Percentiles rank a stretch among this genome's conserved stretches.
These are phyloP conservation scores for Zygosaccharomyces pseudorouxii DNA, from an alignment of 805 yeast species.

Conservation along the genomic window DNA sequence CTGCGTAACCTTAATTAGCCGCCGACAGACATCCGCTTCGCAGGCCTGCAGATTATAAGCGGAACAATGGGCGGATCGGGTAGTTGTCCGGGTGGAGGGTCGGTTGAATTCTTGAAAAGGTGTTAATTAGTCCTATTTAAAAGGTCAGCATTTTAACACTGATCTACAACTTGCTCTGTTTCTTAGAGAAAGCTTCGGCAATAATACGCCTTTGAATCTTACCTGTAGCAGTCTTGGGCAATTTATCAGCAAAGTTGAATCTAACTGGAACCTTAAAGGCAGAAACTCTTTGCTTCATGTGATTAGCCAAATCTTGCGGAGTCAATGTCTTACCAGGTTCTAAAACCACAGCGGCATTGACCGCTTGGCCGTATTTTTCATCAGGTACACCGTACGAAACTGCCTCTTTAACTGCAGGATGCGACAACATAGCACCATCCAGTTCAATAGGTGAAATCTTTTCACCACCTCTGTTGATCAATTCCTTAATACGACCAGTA, in stretches of 20 bases:
- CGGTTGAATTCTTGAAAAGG: too few species aligned
- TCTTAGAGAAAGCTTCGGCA: constrained; percentile 47
- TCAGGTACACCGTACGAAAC: constrained; percentile 67
- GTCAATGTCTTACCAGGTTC: constrained; percentile 38
- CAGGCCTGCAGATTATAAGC: too few species aligned
- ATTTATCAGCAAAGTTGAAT: constrained; percentile 51
- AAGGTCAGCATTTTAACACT: neutral
- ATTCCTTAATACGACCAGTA: constrained; percentile 69
- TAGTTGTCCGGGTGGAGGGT: too few species aligned
- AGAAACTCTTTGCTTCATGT: constrained; percentile 45
- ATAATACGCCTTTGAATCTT: constrained; percentile 66
- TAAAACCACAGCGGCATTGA: constrained; percentile 64
- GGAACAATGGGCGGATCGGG: too few species aligned
- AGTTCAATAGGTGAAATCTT: constrained; percentile 70
- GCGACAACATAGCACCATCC: constrained; percentile 55
- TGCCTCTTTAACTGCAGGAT: constrained; percentile 63
- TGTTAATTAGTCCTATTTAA: too few species aligned
- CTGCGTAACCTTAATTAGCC: too few species aligned
- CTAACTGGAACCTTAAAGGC: constrained; percentile 57
- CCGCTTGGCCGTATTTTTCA: constrained; percentile 64
- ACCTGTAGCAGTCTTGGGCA: constrained; percentile 77
- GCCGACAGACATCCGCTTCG: too few species aligned
- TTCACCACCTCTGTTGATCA: constrained; percentile 75
- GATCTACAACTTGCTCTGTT: constrained; percentile 30
- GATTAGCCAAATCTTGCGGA: constrained; percentile 44